Evolutionary conservation across 495 filamentous ascomycete species (phyloP).

Genomic region (Penicillium longicatenatum): DNA sequence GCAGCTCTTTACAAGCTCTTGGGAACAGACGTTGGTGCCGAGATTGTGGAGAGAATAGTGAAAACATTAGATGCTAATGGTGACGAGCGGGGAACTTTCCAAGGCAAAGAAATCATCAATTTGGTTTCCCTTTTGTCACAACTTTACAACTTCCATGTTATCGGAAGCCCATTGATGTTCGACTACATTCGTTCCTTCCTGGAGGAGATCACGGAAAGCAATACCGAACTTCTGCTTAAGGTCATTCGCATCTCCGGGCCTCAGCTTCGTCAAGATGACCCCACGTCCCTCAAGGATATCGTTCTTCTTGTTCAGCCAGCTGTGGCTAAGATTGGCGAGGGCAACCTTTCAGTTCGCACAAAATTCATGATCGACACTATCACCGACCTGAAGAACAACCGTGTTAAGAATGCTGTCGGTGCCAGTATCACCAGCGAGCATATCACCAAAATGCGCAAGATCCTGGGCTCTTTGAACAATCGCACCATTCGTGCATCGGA

Average conservation of each 20-base stretch:
- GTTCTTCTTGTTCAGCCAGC: constrained; percentile 75
- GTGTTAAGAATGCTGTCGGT: constrained; percentile 69
- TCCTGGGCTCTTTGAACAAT: constrained; percentile 69
- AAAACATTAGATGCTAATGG: constrained; percentile 59
- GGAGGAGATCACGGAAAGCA: constrained; percentile 75
- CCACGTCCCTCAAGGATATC: constrained; percentile 88
- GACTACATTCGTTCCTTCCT: constrained; percentile 85
- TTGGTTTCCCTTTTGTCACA: constrained; percentile 81
- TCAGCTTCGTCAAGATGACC: constrained; percentile 87
- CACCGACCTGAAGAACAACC: constrained; percentile 91
- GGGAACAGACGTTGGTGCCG: constrained; percentile 84
- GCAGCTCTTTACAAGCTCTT: constrained; percentile 83
- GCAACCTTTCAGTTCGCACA: constrained; percentile 79
- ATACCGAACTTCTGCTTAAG: constrained; percentile 86
- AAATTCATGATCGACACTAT: constrained; percentile 99
- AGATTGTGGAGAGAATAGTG: constrained; percentile 75
- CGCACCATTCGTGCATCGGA: constrained; percentile 71
- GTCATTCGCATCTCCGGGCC: constrained; percentile 77
- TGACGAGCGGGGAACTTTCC: constrained; percentile 43
- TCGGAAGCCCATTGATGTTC: constrained; percentile 80
- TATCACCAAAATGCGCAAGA: constrained; percentile 81
- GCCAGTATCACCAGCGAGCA: constrained; percentile 72
- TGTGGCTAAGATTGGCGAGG: constrained; percentile 64
- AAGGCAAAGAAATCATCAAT: constrained; percentile 73
- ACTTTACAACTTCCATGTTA: constrained; percentile 88